phyloP scores from a whole-genome alignment of 805 yeast genomes.

The Myxozyma neglecta region DNA sequence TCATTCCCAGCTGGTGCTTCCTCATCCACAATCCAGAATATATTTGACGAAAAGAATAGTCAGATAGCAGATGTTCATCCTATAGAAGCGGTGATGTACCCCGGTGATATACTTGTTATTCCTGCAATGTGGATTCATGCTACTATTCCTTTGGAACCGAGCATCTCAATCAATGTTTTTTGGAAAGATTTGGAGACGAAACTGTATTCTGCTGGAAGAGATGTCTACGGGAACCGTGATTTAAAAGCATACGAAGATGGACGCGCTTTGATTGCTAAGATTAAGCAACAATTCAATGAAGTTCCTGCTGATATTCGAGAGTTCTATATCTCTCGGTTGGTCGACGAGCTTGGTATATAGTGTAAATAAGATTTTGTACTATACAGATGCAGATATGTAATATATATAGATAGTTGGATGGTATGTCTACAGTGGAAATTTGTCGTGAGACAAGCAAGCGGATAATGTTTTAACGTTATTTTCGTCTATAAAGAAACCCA shows the following conservation, averaged over 20 bases:
- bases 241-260: slow-evolving; percentile 41
- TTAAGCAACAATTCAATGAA: slow-evolving; percentile 33
- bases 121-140: slow-evolving; percentile 47
- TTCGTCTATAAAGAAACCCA: slow-evolving; percentile 29
- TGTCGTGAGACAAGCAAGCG: background rate
- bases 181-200: slow-evolving; percentile 40
- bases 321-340: slow-evolving; percentile 39
- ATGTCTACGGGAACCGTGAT: slow-evolving; percentile 44
- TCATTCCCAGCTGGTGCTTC: slow-evolving; percentile 40
- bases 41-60: slow-evolving; percentile 34
- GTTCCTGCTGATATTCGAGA: slow-evolving; percentile 37
- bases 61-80: slow-evolving; percentile 34
- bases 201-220: slow-evolving; percentile 40
- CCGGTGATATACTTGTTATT: slow-evolving; percentile 43
- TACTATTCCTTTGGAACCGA: slow-evolving; percentile 38
- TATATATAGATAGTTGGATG: background rate
- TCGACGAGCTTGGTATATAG: slow-evolving; percentile 34
- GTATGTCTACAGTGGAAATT: background rate
- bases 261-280: slow-evolving; percentile 33
- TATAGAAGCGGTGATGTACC: slow-evolving; percentile 38
- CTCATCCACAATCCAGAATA: slow-evolving; percentile 39
- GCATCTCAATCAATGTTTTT: slow-evolving; percentile 42
- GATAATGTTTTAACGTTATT: slow-evolving; percentile 10
- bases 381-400: background rate
- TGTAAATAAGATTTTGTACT: background rate